A percentile compares a stretch with the other conserved stretches of the same genome.
Evolutionary conservation across 306 rosid genomes (phyloP).

Genomic region (Lotus japonicus): DNA sequence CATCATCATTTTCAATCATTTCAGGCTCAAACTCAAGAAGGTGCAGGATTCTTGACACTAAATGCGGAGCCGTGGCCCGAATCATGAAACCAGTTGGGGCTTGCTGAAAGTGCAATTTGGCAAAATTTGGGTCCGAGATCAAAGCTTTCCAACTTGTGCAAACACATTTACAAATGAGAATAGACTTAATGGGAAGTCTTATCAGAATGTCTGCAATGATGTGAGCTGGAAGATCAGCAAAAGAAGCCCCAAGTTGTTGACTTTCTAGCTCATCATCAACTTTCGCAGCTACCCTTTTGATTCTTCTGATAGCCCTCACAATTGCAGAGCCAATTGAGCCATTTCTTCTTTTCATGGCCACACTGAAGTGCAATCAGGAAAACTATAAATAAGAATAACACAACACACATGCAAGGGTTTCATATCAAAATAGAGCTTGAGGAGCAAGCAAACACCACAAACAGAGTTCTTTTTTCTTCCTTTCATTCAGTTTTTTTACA

Average conservation of each 20-base stretch:
- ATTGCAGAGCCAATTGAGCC: too few relatives aligned
- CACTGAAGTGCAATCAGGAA: too few relatives aligned
- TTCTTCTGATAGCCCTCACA: too few relatives aligned
- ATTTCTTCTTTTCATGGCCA: too few relatives aligned
- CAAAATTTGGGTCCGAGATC: neutral
- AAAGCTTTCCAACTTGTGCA: slow-evolving; percentile 15
- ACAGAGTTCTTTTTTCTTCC: too few relatives aligned
- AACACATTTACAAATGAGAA: slow-evolving; percentile 22
- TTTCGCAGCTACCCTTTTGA: neutral
- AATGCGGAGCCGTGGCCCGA: neutral
- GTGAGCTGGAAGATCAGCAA: neutral
- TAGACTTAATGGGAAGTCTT: neutral
- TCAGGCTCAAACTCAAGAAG: neutral
- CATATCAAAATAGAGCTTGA: too few relatives aligned
- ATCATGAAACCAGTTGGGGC: neutral
- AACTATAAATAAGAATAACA: too few relatives aligned
- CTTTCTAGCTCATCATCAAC: neutral
- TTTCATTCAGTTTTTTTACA: too few relatives aligned
- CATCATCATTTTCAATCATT: too few relatives aligned
- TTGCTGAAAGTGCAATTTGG: neutral
- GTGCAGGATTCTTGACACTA: neutral
- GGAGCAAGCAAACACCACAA: too few relatives aligned
- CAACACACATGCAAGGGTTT: too few relatives aligned
- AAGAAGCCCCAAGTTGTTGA: neutral
- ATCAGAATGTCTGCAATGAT: slow-evolving; percentile 1